A percentile compares a stretch with the other conserved stretches of the same genome.
Evolutionary conservation across 306 rosid genomes (phyloP).

Genomic region (Phaseolus lunatus): DNA sequence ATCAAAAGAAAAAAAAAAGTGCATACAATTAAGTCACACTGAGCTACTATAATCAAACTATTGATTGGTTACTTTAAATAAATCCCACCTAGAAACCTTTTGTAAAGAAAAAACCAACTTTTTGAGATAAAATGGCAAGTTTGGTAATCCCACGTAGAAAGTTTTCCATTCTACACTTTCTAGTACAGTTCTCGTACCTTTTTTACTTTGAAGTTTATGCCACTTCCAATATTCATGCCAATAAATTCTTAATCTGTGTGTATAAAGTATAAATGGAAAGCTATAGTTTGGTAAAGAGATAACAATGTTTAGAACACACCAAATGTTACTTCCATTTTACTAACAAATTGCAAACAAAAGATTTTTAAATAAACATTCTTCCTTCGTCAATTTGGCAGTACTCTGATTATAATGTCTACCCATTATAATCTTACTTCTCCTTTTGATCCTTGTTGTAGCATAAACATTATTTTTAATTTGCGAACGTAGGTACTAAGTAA

Average conservation of each 20-base stretch:
- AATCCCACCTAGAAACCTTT: constrained; percentile 36
- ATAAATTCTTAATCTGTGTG: background rate
- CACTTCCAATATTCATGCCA: constrained; percentile 12
- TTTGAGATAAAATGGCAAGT: constrained; percentile 15
- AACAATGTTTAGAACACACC: constrained; percentile 4
- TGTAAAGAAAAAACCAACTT: constrained; percentile 30
- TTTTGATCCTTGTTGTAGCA: background rate
- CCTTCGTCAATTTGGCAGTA: constrained; percentile 26
- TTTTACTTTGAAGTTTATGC: constrained; percentile 20
- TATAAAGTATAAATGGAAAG: background rate
- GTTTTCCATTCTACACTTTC: background rate
- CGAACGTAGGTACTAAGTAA: background rate
- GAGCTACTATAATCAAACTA: background rate
- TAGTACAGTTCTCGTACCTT: background rate
- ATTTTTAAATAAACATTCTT: background rate
- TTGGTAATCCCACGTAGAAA: constrained; percentile 25
- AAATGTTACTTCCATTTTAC: constrained; percentile 2
- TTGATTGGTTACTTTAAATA: constrained; percentile 39
- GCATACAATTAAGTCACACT: background rate
- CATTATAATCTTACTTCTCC: constrained; percentile 16
- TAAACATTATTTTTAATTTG: background rate
- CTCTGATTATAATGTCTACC: constrained; percentile 34
- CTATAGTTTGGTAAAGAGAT: constrained; percentile 27
- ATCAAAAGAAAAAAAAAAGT: too few relatives aligned
- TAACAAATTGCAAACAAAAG: constrained; percentile 26